Evolutionary conservation across 768 basidiomycete species (phyloP).

Genomic region (Suillus bovinus): DNA sequence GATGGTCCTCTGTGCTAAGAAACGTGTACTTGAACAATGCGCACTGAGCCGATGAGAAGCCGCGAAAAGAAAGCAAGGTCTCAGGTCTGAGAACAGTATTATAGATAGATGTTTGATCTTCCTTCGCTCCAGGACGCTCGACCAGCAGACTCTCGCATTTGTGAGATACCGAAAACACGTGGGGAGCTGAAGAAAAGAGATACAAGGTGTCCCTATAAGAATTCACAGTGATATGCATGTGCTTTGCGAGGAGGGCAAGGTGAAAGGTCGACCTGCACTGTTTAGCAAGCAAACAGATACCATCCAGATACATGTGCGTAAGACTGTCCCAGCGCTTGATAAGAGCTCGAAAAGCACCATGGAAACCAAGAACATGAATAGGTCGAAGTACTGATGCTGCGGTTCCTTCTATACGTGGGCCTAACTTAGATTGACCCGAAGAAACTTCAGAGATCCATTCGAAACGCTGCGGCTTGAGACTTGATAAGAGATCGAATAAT

Average conservation of each 20-base stretch:
- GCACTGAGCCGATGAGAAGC: background rate
- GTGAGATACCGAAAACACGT: background rate
- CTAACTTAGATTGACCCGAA: background rate
- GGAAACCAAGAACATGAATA: background rate
- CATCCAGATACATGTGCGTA: constrained; percentile 7
- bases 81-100: background rate
- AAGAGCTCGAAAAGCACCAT: constrained; percentile 1
- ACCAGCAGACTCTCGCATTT: constrained; percentile 1
- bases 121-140: background rate
- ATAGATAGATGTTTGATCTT: background rate
- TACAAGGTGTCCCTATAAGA: background rate
- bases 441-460: constrained; percentile 6
- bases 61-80: background rate
- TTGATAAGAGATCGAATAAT: constrained; percentile 9
- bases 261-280: background rate
- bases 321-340: constrained; percentile 9
- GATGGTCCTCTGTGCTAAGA: background rate
- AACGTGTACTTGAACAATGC: background rate
- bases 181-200: background rate
- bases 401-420: background rate
- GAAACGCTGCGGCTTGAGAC: constrained; percentile 4
- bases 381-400: background rate
- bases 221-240: constrained; percentile 2
- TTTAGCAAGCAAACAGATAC: constrained; percentile 7
- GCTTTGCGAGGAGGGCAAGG: constrained; percentile 3